These are phyloP conservation scores for Ilex paraguariensis DNA, from an alignment of 305 asterid species.

Conservation along the genomic window DNA sequence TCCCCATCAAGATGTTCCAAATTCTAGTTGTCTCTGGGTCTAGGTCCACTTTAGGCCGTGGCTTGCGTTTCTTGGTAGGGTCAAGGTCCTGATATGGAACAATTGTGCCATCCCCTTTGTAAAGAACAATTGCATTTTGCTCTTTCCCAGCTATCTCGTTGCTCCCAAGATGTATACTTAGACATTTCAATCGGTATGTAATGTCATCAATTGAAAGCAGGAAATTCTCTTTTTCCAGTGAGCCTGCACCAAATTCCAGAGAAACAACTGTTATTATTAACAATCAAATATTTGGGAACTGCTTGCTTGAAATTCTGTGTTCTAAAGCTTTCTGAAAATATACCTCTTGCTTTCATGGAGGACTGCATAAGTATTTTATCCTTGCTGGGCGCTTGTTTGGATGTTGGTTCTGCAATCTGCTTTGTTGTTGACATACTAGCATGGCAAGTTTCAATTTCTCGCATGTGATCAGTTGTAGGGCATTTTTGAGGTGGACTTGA, in stretches of 20 bases:
- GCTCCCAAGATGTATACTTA: conserved; percentile 33
- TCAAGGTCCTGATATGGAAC: conserved; percentile 54
- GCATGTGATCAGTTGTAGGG: too few relatives aligned
- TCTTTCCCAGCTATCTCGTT: conserved; percentile 25
- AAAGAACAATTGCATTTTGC: conserved; percentile 66
- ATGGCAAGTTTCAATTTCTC: too few relatives aligned
- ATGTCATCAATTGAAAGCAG: conserved; percentile 37
- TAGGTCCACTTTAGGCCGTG: conserved; percentile 91
- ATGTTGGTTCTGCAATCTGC: conserved; percentile 4
- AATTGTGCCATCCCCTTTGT: conserved; percentile 51
- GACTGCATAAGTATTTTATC: conserved; percentile 26
- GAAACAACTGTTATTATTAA: background rate
- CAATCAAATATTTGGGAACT: too few relatives aligned
- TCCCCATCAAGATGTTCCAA: conserved; percentile 89
- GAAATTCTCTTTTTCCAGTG: conserved; percentile 19
- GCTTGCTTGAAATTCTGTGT: too few relatives aligned
- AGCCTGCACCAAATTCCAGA: conserved; percentile 38
- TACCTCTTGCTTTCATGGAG: too few relatives aligned
- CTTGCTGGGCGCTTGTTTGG: conserved; percentile 23
- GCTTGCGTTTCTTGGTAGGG: conserved; percentile 41
- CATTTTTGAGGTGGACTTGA: conserved; percentile 19
- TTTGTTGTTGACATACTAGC: too few relatives aligned
- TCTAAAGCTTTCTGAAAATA: too few relatives aligned
- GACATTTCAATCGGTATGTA: conserved; percentile 32
- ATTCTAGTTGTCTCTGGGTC: conserved; percentile 81